A percentile compares a stretch with the other conserved stretches of the same genome.
Conservation (phyloP, 352 stramenopile genomes). For the Bremia lactucae region DNA sequence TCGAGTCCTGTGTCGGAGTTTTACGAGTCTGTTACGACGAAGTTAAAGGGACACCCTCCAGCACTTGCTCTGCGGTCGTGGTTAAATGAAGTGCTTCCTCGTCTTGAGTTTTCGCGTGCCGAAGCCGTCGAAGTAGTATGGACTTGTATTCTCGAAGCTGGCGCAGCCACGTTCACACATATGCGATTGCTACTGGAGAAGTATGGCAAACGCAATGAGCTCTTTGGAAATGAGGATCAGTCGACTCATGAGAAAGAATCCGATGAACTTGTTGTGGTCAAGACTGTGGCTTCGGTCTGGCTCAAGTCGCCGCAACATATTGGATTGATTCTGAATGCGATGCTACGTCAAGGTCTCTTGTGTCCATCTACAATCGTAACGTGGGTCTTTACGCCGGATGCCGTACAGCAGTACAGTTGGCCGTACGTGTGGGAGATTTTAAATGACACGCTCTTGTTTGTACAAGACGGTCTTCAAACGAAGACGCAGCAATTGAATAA, state of each 20-base stretch:
- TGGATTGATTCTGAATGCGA: slow-evolving; percentile 65
- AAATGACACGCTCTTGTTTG: slow-evolving; percentile 52
- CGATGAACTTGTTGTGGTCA: slow-evolving; percentile 50
- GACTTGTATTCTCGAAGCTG: slow-evolving; percentile 65
- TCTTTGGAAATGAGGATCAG: slow-evolving; percentile 35
- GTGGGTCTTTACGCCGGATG: slow-evolving; percentile 74
- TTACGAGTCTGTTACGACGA: slow-evolving; percentile 46
- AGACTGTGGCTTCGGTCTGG: slow-evolving; percentile 62
- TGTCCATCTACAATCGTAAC: slow-evolving; percentile 56
- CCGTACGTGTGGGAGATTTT: slow-evolving; percentile 81
- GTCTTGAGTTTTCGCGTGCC: slow-evolving; percentile 28
- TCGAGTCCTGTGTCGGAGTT: slow-evolving; percentile 24
- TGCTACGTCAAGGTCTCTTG: slow-evolving; percentile 63
- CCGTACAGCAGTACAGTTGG: slow-evolving; percentile 83
- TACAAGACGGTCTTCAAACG: slow-evolving; percentile 28
- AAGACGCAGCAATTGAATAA: slow-evolving; percentile 29
- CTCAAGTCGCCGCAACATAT: slow-evolving; percentile 81
- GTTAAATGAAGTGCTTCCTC: slow-evolving; percentile 43
- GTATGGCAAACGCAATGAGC: slow-evolving; percentile 42
- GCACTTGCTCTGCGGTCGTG: slow-evolving; percentile 38
- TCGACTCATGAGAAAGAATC: slow-evolving; percentile 12
- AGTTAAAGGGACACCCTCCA: slow-evolving; percentile 63
- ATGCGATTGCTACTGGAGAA: slow-evolving; percentile 73
- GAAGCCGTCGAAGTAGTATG: slow-evolving; percentile 65
- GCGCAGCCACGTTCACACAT: slow-evolving; percentile 74